These are phyloP conservation scores for Capsicum rhomboideum DNA, from an alignment of 257 asterid species.

Conservation along the genomic window DNA sequence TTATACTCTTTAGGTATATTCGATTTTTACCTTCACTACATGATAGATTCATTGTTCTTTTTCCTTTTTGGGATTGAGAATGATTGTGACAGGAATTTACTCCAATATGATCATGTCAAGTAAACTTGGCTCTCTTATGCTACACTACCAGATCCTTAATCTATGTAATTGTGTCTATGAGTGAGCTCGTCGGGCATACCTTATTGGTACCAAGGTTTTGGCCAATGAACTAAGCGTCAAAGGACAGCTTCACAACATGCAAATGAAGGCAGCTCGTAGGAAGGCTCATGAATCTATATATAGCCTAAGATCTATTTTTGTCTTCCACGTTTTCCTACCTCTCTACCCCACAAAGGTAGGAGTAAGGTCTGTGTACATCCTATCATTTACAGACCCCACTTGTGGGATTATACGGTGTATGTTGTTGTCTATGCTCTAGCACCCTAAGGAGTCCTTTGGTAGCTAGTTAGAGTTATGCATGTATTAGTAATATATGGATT, in stretches of 20 bases:
- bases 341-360: too few species aligned
- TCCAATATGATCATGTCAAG: neutral
- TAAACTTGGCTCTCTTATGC: neutral
- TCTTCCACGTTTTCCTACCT: neutral
- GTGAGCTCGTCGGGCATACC: slow-evolving; percentile 93
- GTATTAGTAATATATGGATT: too few species aligned
- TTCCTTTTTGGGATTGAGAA: neutral
- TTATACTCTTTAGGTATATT: too few species aligned
- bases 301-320: slow-evolving; percentile 61
- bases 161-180: slow-evolving; percentile 9
- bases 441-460: too few species aligned
- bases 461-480: too few species aligned
- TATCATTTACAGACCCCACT: too few species aligned
- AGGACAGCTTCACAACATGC: slow-evolving; percentile 94
- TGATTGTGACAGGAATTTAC: neutral
- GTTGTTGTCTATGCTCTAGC: too few species aligned
- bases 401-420: too few species aligned
- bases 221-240: slow-evolving; percentile 96
- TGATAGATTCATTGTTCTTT: neutral
- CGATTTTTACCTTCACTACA: neutral
- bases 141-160: neutral
- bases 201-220: slow-evolving; percentile 87
- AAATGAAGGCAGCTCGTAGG: slow-evolving; percentile 92
- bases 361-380: too few species aligned
- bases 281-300: slow-evolving; percentile 89